phyloP scores from a whole-genome alignment of 2,329 filamentous ascomycete genomes.

The Fusarium paranaense region DNA sequence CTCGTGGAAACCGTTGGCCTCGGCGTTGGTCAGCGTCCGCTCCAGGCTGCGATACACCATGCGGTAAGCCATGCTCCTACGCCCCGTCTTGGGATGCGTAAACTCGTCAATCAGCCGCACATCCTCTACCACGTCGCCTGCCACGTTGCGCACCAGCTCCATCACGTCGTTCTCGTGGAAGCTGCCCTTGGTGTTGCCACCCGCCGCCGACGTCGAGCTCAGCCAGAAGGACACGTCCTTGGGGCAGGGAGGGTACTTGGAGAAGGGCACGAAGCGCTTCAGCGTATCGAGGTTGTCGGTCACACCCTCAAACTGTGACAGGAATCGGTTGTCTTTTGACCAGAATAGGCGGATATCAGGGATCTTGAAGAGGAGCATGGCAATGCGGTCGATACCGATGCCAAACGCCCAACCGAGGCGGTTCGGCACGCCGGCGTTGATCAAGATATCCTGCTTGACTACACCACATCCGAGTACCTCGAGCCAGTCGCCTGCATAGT shows the following conservation, averaged over 20 bases:
- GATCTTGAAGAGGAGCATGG: constrained; percentile 97
- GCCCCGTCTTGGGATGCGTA: constrained; percentile 84
- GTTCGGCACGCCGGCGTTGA: constrained; percentile 78
- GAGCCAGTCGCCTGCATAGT: constrained; percentile 94
- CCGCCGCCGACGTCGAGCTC: constrained; percentile 56
- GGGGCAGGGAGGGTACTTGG: constrained; percentile 88
- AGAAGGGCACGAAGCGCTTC: constrained; percentile 84
- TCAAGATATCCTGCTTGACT: constrained; percentile 83
- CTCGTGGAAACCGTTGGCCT: constrained; percentile 82
- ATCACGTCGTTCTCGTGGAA: constrained; percentile 98
- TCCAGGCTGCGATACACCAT: constrained; percentile 95
- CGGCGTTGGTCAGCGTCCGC: constrained; percentile 85
- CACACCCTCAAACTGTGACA: constrained; percentile 82
- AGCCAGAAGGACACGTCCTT: constrained; percentile 98
- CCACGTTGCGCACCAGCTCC: constrained; percentile 89
- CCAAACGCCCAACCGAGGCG: constrained; percentile 96
- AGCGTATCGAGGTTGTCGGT: constrained; percentile 62
- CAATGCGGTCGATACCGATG: constrained; percentile 91
- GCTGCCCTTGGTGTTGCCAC: constrained; percentile 57
- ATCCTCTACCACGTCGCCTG: constrained; percentile 88
- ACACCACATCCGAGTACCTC: constrained; percentile 96
- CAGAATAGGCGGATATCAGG: constrained; percentile 98
- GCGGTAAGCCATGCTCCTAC: constrained; percentile 89
- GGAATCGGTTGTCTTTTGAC: constrained; percentile 86
- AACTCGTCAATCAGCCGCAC: constrained; percentile 89